Base-by-base conservation (phyloP, 1,284 basidiomycete species). In the Ceratobasidium sp. region DNA sequence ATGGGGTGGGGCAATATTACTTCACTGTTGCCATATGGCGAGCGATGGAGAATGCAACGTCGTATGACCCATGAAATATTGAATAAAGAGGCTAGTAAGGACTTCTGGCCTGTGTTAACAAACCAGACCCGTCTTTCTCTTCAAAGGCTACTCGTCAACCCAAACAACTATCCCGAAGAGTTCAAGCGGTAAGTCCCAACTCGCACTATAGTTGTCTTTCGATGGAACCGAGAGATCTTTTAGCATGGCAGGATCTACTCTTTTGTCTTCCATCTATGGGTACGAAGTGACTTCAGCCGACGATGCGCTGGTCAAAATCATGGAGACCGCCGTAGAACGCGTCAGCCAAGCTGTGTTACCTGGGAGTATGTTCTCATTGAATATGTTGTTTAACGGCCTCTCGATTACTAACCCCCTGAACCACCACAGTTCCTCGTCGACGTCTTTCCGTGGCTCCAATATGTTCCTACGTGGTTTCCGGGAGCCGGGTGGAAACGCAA, bases 21-120 rank as follows among this genome's bases (percentile, higher is more conserved):
- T 22, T 44, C 54, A 15, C 2, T 71, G 44, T 29, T 71, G 17
- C 67, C 53, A 11, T 71, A 71, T 48, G 67, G 67, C 2, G 67
- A 71, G 19, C 54, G 67, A 44, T 71, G 67, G 67, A 57, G 67
- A n/a, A 60, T 41, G 11, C 67, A 71, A 45, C 53, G 67, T n/a
- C 29, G 67, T 11, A 71, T 71, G 67, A 33, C 67, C 5, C 67
- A 71, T 33, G 41, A 24, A 1, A 17, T 36, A 11, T 19, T 60
- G 36, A 54, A 71, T 41, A 71, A 60, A 45, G 36, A 36, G 29
- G 67, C 67, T 19, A 71, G 45, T n/a, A 27, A n/a, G 36, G 22
- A 71, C 17, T 71, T 71, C 50, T 71, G 67, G 67, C 56, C 67
- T 5, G 5, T 71, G 14, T 24, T 50, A 7, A 45, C 59, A 5